Evolutionary conservation across 2,329 filamentous ascomycete species (phyloP).

Genomic region (Fusarium tanahbumbuense): DNA sequence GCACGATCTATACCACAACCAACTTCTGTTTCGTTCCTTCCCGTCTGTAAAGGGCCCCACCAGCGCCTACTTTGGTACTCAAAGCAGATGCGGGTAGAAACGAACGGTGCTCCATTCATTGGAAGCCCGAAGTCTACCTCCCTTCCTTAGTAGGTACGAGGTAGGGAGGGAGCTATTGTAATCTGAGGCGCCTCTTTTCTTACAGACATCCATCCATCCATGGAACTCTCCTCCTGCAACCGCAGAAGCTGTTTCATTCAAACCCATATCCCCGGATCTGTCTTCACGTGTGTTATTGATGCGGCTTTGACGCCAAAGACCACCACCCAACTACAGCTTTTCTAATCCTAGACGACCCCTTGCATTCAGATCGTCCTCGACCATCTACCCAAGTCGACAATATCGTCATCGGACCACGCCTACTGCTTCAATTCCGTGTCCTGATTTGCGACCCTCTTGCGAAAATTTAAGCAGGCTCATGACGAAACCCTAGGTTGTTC

Average conservation of each 20-base stretch:
- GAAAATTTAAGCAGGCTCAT: background rate
- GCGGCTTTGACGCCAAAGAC: background rate
- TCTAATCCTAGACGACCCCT: background rate
- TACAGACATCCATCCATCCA: background rate
- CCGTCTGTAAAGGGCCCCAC: conserved; percentile 21
- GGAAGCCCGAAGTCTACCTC: background rate
- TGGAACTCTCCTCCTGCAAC: conserved; percentile 34
- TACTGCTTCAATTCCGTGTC: background rate
- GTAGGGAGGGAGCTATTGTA: background rate
- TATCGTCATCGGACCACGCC: conserved; percentile 15
- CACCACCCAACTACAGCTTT: background rate
- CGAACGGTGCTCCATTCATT: background rate
- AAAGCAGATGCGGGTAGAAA: background rate
- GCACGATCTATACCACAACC: conserved; percentile 21
- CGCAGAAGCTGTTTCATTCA: background rate
- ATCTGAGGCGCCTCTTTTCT: conserved; percentile 12
- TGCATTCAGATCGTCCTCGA: conserved; percentile 2
- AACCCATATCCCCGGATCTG: background rate
- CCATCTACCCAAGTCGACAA: conserved; percentile 2
- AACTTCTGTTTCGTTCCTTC: background rate
- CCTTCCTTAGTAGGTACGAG: background rate
- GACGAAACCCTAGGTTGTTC: background rate
- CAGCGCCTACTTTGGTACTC: conserved; percentile 1
- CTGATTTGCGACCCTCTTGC: background rate
- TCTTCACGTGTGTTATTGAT: background rate